Evolutionary conservation across 495 filamentous ascomycete genomes (phyloP).

Genomic region (Talaromyces proteolyticus): DNA sequence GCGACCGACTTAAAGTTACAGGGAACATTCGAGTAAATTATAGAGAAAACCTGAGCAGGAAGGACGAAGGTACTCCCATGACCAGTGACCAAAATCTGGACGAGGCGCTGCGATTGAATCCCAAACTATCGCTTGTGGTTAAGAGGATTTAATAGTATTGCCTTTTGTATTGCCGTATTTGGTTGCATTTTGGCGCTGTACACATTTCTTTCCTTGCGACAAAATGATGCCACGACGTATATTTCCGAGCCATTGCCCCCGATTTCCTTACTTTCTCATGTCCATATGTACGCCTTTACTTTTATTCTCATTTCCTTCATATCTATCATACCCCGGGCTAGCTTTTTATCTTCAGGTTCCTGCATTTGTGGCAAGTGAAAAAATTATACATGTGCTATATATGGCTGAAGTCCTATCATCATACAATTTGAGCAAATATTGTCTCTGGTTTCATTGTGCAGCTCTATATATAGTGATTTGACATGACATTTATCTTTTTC

Average conservation of each 20-base stretch:
- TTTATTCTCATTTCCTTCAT: background rate
- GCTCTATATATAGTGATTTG: too few relatives aligned
- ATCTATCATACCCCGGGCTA: background rate
- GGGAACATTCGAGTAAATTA: slow-evolving; percentile 80
- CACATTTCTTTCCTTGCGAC: slow-evolving; percentile 14
- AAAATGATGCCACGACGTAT: background rate
- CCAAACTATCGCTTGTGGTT: slow-evolving; percentile 82
- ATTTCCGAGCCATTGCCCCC: too few relatives aligned
- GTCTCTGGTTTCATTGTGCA: too few relatives aligned
- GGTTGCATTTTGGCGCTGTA: background rate
- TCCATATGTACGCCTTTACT: too few relatives aligned
- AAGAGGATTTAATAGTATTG: slow-evolving; percentile 36
- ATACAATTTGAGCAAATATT: too few relatives aligned
- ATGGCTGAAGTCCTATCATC: background rate
- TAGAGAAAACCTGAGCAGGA: slow-evolving; percentile 75
- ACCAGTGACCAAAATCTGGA: slow-evolving; percentile 76
- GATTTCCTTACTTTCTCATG: too few relatives aligned
- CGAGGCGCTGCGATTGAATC: slow-evolving; percentile 72
- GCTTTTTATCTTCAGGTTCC: background rate
- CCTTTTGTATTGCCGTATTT: slow-evolving; percentile 11
- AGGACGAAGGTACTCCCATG: too few relatives aligned
- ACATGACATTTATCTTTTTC: too few relatives aligned
- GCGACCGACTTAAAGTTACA: slow-evolving; percentile 68
- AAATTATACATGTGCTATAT: background rate
- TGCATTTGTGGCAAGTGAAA: background rate